phyloP scores from a whole-genome alignment of 495 filamentous ascomycete genomes.

The Podospora tetraspora region DNA sequence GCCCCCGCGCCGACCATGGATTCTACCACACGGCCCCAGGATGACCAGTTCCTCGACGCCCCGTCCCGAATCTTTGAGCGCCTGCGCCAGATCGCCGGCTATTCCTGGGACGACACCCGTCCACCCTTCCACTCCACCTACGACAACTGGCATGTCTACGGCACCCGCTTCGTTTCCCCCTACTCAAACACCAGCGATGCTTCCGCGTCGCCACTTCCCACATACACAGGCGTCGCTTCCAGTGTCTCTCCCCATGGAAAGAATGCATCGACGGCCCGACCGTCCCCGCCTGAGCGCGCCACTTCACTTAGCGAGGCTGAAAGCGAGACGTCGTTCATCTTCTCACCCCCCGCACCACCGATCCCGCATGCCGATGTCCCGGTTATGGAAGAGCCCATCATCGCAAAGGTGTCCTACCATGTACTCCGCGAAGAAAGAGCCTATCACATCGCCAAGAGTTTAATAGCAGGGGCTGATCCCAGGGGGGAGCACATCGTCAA shows the following conservation, averaged over 20 bases:
- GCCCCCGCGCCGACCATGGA: slow-evolving; percentile 40
- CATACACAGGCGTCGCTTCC: slow-evolving; percentile 13
- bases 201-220: slow-evolving; percentile 21
- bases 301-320: slow-evolving; percentile 32
- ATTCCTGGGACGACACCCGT: slow-evolving; percentile 66
- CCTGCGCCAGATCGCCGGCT: slow-evolving; percentile 64
- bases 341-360: slow-evolving; percentile 26
- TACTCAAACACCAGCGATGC: slow-evolving; percentile 29
- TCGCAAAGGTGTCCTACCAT: slow-evolving; percentile 76
- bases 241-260: slow-evolving; percentile 31
- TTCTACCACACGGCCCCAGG: slow-evolving; percentile 42
- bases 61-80: slow-evolving; percentile 68
- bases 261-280: slow-evolving; percentile 26
- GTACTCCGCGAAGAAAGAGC: slow-evolving; percentile 74
- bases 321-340: slow-evolving; percentile 35
- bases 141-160: slow-evolving; percentile 61
- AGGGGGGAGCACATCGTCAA: slow-evolving; percentile 66
- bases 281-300: slow-evolving; percentile 33
- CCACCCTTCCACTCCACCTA: slow-evolving; percentile 78
- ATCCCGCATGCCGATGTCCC: slow-evolving; percentile 27
- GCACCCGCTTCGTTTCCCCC: slow-evolving; percentile 43
- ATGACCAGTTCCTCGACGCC: slow-evolving; percentile 61
- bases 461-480: slow-evolving; percentile 66
- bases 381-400: slow-evolving; percentile 48
- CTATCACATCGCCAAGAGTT: slow-evolving; percentile 68